phyloP scores from a whole-genome alignment of 2,329 filamentous ascomycete genomes.

The Claviceps citrina region DNA sequence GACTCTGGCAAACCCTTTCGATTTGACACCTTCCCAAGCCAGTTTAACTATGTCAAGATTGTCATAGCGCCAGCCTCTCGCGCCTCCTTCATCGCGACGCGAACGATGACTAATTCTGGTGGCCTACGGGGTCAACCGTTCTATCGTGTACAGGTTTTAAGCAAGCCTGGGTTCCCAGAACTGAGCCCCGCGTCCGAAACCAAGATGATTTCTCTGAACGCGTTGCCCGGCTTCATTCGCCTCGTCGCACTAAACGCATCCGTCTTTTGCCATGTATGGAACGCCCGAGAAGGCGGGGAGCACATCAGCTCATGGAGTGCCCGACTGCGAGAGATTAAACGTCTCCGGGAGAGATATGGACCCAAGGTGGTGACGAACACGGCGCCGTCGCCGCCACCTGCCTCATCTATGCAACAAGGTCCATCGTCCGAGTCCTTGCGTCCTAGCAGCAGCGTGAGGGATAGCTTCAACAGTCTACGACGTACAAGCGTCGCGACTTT shows the following conservation, averaged over 20 bases:
- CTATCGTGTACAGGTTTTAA: slow-evolving; percentile 81
- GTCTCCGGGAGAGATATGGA: slow-evolving; percentile 55
- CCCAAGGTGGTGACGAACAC: slow-evolving; percentile 21
- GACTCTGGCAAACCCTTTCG: slow-evolving; percentile 80
- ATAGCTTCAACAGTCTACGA: slow-evolving; percentile 45
- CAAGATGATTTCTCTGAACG: slow-evolving; percentile 74
- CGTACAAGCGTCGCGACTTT: slow-evolving; percentile 52
- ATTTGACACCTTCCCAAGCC: slow-evolving; percentile 83
- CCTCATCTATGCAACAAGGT: slow-evolving; percentile 10
- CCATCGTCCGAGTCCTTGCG: slow-evolving; percentile 7
- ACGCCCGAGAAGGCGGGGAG: slow-evolving; percentile 58
- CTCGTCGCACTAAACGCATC: slow-evolving; percentile 84
- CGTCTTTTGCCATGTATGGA: slow-evolving; percentile 87
- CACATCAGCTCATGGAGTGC: slow-evolving; percentile 82
- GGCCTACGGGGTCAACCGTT: slow-evolving; percentile 32
- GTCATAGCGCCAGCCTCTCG: slow-evolving; percentile 80
- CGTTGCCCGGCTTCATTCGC: slow-evolving; percentile 71
- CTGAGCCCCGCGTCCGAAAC: slow-evolving; percentile 79
- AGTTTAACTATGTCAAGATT: slow-evolving; percentile 95
- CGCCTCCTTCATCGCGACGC: slow-evolving; percentile 55
- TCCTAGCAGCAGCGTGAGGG: slow-evolving; percentile 28
- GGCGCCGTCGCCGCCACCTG: slow-evolving; percentile 15
- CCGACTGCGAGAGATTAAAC: slow-evolving; percentile 69
- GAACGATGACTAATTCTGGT: slow-evolving; percentile 23
- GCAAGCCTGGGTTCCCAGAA: slow-evolving; percentile 75